phyloP scores from a whole-genome alignment of 192 early-diverging fungal species.

The Backusella mclennaniae region DNA sequence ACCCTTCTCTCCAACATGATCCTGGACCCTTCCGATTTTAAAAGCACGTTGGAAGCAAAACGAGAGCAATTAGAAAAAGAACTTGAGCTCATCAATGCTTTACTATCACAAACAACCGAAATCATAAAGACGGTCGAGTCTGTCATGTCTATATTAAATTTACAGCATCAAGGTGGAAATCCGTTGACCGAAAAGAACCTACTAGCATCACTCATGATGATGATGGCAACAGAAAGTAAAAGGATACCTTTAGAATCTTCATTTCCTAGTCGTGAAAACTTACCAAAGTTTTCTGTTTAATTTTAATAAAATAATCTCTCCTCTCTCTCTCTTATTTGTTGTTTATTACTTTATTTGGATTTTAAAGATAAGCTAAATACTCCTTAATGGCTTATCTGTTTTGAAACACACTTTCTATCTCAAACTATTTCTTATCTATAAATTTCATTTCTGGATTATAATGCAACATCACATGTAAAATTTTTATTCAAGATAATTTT shows the following conservation, averaged over 20 bases:
- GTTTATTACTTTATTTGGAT: neutral
- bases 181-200: neutral
- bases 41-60: neutral
- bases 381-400: neutral
- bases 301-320: neutral
- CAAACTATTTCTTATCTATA: neutral
- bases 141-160: neutral
- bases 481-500: neutral
- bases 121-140: slow-evolving; percentile 8
- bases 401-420: neutral
- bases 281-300: neutral
- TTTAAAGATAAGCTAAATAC: neutral
- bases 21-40: neutral
- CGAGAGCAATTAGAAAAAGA: slow-evolving; percentile 9
- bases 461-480: neutral
- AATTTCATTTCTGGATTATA: neutral
- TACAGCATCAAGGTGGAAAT: neutral
- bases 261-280: neutral
- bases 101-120: slow-evolving; percentile 8
- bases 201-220: neutral
- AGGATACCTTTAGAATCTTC: neutral
- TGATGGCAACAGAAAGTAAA: neutral
- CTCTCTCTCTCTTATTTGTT: neutral
- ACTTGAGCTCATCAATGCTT: neutral
- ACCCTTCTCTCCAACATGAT: slow-evolving; percentile 7